Evolutionary conservation across 2,329 filamentous ascomycete genomes (phyloP).

Genomic region (Elsinoe arachidis): DNA sequence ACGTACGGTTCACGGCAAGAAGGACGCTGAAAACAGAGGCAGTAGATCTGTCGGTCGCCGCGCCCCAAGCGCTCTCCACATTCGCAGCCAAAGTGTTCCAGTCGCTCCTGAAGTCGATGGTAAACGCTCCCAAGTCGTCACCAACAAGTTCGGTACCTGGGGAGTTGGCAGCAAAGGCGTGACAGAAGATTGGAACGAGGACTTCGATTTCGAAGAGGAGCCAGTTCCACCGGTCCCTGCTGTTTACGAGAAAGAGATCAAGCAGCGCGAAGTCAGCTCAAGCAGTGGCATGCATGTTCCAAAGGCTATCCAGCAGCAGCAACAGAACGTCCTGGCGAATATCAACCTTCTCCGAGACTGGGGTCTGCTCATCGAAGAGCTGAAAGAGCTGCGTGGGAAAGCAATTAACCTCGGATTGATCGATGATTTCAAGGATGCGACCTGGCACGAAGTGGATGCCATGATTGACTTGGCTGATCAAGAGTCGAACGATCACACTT

Average conservation of each 20-base stretch:
- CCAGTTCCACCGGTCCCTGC: constrained; percentile 23
- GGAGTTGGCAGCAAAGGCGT: constrained; percentile 68
- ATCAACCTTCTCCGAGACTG: constrained; percentile 77
- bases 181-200: constrained; percentile 83
- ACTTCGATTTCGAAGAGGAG: constrained; percentile 65
- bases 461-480: constrained; percentile 76
- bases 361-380: constrained; percentile 70
- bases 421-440: constrained; percentile 48
- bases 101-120: constrained; percentile 52
- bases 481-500: constrained; percentile 49
- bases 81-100: constrained; percentile 74
- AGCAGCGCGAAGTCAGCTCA: constrained; percentile 22
- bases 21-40: constrained; percentile 60
- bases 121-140: constrained; percentile 46
- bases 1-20: constrained; percentile 68
- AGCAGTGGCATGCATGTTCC: constrained; percentile 60
- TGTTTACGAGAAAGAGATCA: constrained; percentile 28
- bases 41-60: constrained; percentile 60
- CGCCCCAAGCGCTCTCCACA: constrained; percentile 59
- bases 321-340: constrained; percentile 73
- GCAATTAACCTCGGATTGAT: constrained; percentile 60
- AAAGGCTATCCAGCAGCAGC: constrained; percentile 68
- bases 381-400: constrained; percentile 67
- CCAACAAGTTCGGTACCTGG: constrained; percentile 75
- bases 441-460: constrained; percentile 76